Evolutionary conservation across 805 yeast genomes (phyloP).

Genomic region (Kazachstania bromeliacearum): DNA sequence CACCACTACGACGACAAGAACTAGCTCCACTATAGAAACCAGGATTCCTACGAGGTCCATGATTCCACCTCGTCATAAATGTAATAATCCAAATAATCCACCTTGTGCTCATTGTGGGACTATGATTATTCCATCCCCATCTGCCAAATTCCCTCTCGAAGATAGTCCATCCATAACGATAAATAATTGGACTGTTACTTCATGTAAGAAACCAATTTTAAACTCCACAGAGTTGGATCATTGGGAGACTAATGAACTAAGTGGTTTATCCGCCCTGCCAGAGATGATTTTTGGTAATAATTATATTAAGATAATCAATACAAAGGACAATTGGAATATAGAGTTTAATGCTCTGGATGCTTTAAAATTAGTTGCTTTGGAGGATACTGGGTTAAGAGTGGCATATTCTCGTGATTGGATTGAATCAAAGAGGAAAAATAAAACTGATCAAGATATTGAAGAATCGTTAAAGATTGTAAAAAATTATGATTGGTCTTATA

Average conservation of each 20-base stretch:
- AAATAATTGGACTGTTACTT: constrained; percentile 64
- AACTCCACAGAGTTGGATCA: constrained; percentile 64
- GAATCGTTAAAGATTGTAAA: constrained; percentile 53
- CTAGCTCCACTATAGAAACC: not conserved
- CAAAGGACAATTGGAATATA: constrained; percentile 34
- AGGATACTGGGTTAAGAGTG: constrained; percentile 55
- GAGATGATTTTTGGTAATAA: constrained; percentile 96
- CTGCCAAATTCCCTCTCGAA: constrained; percentile 49
- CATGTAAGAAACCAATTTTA: constrained; percentile 68
- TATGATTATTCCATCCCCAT: constrained; percentile 72
- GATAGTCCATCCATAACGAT: constrained; percentile 64
- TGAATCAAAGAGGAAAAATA: constrained; percentile 31
- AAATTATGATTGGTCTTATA: constrained; percentile 96
- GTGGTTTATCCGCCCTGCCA: constrained; percentile 70
- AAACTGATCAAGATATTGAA: constrained; percentile 14
- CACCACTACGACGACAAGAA: not conserved
- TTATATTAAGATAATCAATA: constrained; percentile 43
- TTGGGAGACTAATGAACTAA: constrained; percentile 41
- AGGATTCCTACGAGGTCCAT: constrained; percentile 2
- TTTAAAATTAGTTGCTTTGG: constrained; percentile 41
- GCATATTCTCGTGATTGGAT: constrained; percentile 86
- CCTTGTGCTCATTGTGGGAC: constrained; percentile 57
- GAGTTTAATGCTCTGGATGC: constrained; percentile 70
- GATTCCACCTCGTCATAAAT: constrained; percentile 13
- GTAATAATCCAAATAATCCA: constrained; percentile 33